These are phyloP conservation scores for Chenopodium quinoa DNA, from an alignment of 148 eudicot genomes.

Conservation along the genomic window DNA sequence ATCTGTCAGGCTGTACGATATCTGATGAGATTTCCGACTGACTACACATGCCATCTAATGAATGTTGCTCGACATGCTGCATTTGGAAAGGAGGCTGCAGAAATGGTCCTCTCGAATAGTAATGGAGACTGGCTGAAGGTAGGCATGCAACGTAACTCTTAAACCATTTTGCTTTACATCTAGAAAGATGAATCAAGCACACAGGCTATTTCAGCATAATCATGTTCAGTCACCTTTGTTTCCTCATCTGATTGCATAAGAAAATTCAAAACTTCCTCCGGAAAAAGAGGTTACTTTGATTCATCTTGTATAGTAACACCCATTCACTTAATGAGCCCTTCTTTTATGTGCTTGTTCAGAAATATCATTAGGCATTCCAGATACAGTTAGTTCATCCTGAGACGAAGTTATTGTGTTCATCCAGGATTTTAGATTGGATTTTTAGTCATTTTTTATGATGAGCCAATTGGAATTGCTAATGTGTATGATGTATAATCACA, in stretches of 20 bases:
- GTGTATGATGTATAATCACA: background rate
- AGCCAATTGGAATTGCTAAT: background rate
- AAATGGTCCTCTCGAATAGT: constrained; percentile 51
- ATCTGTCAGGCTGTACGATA: constrained; percentile 75
- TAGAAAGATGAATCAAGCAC: background rate
- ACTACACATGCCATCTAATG: constrained; percentile 75
- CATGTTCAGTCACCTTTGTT: background rate
- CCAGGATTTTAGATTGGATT: too few species aligned
- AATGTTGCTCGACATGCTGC: constrained; percentile 79
- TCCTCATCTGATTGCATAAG: too few species aligned
- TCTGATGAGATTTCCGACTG: constrained; percentile 82
- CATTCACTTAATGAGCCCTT: too few species aligned
- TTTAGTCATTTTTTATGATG: too few species aligned
- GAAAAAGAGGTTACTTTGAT: too few species aligned
- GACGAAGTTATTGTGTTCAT: too few species aligned
- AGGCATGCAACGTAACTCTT: background rate
- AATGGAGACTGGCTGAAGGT: constrained; percentile 44
- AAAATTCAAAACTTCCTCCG: too few species aligned
- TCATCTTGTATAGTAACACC: background rate
- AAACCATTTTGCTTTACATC: background rate
- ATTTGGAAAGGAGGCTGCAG: constrained; percentile 85
- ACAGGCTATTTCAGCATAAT: background rate
- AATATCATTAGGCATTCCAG: too few species aligned
- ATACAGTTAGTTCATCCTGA: too few species aligned
- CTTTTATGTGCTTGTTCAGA: too few species aligned